phyloP scores from a whole-genome alignment of 306 rosid species.

The Echinosophora koreensis region DNA sequence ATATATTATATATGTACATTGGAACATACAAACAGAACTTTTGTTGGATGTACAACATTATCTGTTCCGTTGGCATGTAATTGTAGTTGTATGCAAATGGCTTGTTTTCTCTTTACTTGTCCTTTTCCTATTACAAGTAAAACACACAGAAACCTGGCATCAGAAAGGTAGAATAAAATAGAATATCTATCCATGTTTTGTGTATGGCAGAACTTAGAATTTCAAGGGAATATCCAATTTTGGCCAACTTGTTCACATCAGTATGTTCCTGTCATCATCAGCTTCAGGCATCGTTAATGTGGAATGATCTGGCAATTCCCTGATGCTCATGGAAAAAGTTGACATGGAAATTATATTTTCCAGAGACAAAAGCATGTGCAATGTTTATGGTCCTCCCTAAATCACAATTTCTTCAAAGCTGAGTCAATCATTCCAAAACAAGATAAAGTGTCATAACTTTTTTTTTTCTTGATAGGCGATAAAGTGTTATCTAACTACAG shows the following conservation, averaged over 20 bases:
- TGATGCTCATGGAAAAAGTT: not conserved
- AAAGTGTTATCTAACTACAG: not conserved
- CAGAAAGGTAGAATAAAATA: not conserved
- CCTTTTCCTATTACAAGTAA: not conserved
- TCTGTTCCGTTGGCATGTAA: not conserved
- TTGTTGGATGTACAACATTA: not conserved
- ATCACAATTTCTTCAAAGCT: not conserved
- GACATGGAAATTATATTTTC: not conserved
- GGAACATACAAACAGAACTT: not conserved
- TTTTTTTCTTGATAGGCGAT: too few relatives aligned
- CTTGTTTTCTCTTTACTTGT: not conserved
- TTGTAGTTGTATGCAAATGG: not conserved
- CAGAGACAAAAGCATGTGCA: slow-evolving; percentile 8
- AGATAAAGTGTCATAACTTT: not conserved
- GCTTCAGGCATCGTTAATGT: too few relatives aligned
- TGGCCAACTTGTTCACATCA: not conserved
- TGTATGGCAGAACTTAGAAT: not conserved
- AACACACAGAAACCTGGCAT: not conserved
- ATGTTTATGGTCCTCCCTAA: not conserved
- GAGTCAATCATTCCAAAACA: slow-evolving; percentile 11
- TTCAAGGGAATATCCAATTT: not conserved
- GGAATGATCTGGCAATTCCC: not conserved
- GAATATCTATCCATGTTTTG: not conserved
- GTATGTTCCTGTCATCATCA: too few relatives aligned
- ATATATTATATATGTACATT: too few relatives aligned